Base-by-base conservation (phyloP, 208 protist genomes). In the Acanthamoeba triangularis region DNA sequence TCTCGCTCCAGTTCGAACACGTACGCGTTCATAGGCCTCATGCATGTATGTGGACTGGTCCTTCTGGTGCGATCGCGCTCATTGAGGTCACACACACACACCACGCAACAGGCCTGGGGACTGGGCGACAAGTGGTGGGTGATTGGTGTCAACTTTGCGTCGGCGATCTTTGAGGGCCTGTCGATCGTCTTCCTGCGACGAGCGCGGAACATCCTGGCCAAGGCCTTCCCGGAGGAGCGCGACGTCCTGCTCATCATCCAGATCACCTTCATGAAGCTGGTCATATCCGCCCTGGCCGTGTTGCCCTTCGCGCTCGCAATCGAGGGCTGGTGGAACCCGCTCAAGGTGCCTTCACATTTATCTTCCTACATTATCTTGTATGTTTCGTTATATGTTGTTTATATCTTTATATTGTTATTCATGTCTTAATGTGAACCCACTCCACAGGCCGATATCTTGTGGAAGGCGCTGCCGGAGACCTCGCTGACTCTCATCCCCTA, bases 191-290 rank as follows among this genome's bases (percentile, higher is more conserved):
- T 87, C 30, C 78, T 87, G 18, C 78, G 78, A 10, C 78, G 78
- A 2, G 78, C 78, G 1, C 78, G 78, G 16, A 87, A 87, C 47
- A 87, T 87, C 25, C 78, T 87, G n/a, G 78, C 78, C 78, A 87
- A 59, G 47, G 78, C 78, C 5, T 87, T 61, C 25, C 78, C 78
- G 10, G 44, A 87, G n/a, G 78, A 87, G 78, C 37, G 78, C n/a
- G 78, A 87, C 30, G 78, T 87, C 7, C 47, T 87, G 18, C 78
- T 87, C 44, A 87, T 87, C 49, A 87, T 87, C 30, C 78, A 87
- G 78, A 87, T 87, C 78, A 87, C 78, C 41, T 87, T 87, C n/a
- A 61, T 87, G 78, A 87, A 87, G 47, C 49, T 87, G 47, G 78
- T 87, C 78, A 59, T 87, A 3, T 87, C 78, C 16, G 78, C 78